A percentile compares a stretch with the other conserved stretches of the same genome.
phyloP scores from a whole-genome alignment of 345 rosid species.

The Arabis hirsuta region DNA sequence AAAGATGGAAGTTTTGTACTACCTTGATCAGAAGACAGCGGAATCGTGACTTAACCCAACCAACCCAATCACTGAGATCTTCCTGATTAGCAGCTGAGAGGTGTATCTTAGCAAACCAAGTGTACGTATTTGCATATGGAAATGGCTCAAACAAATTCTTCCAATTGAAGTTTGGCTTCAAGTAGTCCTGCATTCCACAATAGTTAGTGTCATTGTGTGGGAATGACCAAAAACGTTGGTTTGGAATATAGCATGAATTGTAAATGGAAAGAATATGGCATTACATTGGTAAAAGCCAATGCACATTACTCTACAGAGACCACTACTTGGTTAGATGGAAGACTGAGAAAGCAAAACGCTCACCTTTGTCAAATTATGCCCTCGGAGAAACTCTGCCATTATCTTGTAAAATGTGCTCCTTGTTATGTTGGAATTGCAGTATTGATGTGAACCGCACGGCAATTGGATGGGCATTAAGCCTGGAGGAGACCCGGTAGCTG shows the following conservation, averaged over 20 bases:
- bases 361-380: slow-evolving; percentile 55
- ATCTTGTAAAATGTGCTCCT: slow-evolving; percentile 60
- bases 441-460: slow-evolving; percentile 53
- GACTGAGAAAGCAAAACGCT: slow-evolving; percentile 9
- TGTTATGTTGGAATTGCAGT: slow-evolving; percentile 62
- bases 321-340: slow-evolving; percentile 14
- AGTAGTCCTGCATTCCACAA: slow-evolving; percentile 44
- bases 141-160: slow-evolving; percentile 53
- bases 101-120: slow-evolving; percentile 54
- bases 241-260: not conserved
- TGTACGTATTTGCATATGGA: slow-evolving; percentile 51
- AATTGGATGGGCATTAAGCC: slow-evolving; percentile 63
- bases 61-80: slow-evolving; percentile 61
- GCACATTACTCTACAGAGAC: not conserved
- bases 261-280: not conserved
- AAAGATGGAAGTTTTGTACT: not conserved
- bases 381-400: slow-evolving; percentile 62
- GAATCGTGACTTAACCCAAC: slow-evolving; percentile 71
- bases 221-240: not conserved
- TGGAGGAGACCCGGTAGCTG: slow-evolving; percentile 35
- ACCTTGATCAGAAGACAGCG: slow-evolving; percentile 60
- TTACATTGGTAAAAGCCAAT: slow-evolving; percentile 1
- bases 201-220: not conserved
- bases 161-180: slow-evolving; percentile 53
- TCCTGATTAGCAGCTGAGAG: slow-evolving; percentile 54